Conservation (phyloP, 352 stramenopile species). For the Phytophthora pisi region DNA sequence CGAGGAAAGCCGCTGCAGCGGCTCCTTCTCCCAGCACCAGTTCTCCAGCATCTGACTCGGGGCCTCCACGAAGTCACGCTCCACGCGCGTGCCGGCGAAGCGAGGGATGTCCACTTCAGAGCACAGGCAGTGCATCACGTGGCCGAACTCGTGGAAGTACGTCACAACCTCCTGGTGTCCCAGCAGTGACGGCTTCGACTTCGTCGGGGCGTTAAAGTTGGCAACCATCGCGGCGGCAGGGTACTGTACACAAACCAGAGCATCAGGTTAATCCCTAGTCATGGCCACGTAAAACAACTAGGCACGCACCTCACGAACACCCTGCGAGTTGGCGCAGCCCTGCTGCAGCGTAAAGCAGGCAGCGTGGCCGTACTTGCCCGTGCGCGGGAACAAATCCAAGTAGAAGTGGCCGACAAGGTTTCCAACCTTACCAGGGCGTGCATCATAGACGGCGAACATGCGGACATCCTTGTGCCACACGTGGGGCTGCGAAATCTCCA, state of each 20-base stretch:
- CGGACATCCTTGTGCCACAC: slow-evolving; percentile 91
- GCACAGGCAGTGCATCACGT: slow-evolving; percentile 92
- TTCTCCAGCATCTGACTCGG: slow-evolving; percentile 93
- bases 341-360: slow-evolving; percentile 91
- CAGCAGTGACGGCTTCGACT: slow-evolving; percentile 79
- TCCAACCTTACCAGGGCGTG: slow-evolving; percentile 51
- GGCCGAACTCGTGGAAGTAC: slow-evolving; percentile 91
- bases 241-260: slow-evolving; percentile 37
- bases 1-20: slow-evolving; percentile 84
- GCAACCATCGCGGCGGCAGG: slow-evolving; percentile 90
- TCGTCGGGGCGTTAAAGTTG: slow-evolving; percentile 88
- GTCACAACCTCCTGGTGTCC: slow-evolving; percentile 89
- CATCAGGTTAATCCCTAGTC: slow-evolving; percentile 8
- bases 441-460: slow-evolving; percentile 87
- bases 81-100: slow-evolving; percentile 79
- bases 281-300: neutral
- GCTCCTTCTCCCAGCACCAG: slow-evolving; percentile 90
- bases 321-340: slow-evolving; percentile 67
- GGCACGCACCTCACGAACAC: slow-evolving; percentile 45
- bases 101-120: slow-evolving; percentile 79
- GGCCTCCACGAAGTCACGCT: slow-evolving; percentile 91
- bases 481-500: slow-evolving; percentile 75
- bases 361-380: slow-evolving; percentile 89
- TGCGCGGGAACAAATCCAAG: slow-evolving; percentile 86
- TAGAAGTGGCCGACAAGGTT: slow-evolving; percentile 88